These are phyloP conservation scores for Starmera caribaea DNA, from an alignment of 805 yeast genomes.

Conservation along the genomic window DNA sequence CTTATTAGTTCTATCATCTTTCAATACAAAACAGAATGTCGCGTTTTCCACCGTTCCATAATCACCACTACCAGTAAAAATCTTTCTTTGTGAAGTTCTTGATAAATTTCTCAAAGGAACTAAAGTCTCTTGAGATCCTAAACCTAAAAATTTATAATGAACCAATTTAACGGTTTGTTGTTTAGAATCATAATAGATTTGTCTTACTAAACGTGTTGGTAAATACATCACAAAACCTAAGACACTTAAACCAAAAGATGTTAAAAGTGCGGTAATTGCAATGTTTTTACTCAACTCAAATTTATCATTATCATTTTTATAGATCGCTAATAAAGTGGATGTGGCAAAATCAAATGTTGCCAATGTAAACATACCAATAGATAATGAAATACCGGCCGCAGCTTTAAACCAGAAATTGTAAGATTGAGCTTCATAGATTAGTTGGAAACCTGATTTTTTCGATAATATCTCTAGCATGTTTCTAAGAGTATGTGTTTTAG, in stretches of 20 bases:
- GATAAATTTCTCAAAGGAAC: constrained; percentile 47
- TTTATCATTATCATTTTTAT: constrained; percentile 38
- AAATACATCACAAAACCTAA: constrained; percentile 31
- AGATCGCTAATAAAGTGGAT: constrained; percentile 40
- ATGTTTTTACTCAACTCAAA: constrained; percentile 25
- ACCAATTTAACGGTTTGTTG: constrained; percentile 43
- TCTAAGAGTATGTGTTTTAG: constrained; percentile 44
- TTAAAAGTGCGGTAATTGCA: constrained; percentile 32
- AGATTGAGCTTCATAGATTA: constrained; percentile 77
- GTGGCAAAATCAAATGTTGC: constrained; percentile 48
- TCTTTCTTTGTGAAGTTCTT: constrained; percentile 52
- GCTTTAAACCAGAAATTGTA: constrained; percentile 67
- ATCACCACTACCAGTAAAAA: constrained; percentile 83
- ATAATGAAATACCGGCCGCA: constrained; percentile 58
- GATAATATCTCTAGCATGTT: constrained; percentile 53
- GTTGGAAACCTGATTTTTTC: constrained; percentile 51
- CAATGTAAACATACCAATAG: constrained; percentile 60
- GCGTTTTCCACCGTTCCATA: constrained; percentile 75
- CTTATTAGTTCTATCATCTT: constrained; percentile 27
- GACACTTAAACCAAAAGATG: constrained; percentile 24
- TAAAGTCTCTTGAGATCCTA: constrained; percentile 46
- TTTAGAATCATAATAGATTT: constrained; percentile 55
- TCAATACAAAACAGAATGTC: constrained; percentile 63
- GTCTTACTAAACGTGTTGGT: constrained; percentile 63
- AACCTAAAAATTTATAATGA: background rate